Evolutionary conservation across 257 asterid genomes (phyloP), one percentile per base, ranked within the genome.

Genomic region (Cinchona pubescens): DNA sequence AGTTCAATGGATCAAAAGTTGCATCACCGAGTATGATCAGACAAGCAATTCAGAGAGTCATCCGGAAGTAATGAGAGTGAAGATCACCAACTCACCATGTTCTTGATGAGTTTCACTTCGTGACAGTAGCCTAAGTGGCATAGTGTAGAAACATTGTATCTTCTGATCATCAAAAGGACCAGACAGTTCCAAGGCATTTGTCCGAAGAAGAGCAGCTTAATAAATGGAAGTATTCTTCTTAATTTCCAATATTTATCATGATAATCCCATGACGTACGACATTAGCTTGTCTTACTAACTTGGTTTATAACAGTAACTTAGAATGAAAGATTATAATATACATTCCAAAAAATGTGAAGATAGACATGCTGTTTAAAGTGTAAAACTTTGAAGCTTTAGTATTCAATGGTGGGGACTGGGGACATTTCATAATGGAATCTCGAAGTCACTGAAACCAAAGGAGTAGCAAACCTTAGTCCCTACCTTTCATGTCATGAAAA

Each of bases 1-100:
- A 94, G 98, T 71, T 84, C 30, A 89, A 88, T 76, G 95, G 89
- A 78, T 80, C 85, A 65, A 91, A 85, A 86, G 81, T 83, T 61
- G 77, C 89, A 74, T 82, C 98, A 55, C 82, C 86, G 9, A 79
- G 78, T 68, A 83, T 74, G 78, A 88, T 91, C 85, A 88, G 79
- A 82, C 91, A 88, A 75, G 93, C 89, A 67, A 76, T 95, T 78
- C 92, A 85, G 82, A 87, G 80, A 78, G 82, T 86, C 51, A 77
- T 86, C 67, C 60, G 69, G 71, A 87, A 87, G 78, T 68, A 80
- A 40, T 87, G 88, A 77, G 79, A 70, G 69, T 87, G 88, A 86
- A 77, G 79, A 70, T 75, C 72, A 53, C 74, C 49, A 62, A 78
- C 25, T 19, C 5, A 46, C 19, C 69, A 30, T n/a, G n/a, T n/a